Evolutionary conservation across 169 alveolate species (phyloP).

Genomic region (Plasmodium gaboni): DNA sequence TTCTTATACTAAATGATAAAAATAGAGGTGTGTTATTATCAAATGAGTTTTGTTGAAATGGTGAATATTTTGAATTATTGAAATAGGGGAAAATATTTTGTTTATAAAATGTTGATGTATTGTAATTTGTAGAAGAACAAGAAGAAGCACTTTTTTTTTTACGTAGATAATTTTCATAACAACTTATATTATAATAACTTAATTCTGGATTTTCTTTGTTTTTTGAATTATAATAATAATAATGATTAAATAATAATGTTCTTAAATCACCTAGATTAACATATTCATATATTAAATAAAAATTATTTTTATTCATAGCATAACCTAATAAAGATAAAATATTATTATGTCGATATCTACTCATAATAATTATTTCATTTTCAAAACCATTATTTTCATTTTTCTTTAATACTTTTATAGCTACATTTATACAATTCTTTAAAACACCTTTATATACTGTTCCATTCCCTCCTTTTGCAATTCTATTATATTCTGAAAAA

Average conservation of each 20-base stretch:
- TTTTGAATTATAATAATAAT: constrained; percentile 48
- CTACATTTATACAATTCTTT: constrained; percentile 58
- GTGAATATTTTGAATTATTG: not conserved
- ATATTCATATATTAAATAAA: constrained; percentile 63
- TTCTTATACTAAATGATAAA: constrained; percentile 31
- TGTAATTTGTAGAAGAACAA: not conserved
- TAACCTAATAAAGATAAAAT: constrained; percentile 67
- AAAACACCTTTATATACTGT: constrained; percentile 61
- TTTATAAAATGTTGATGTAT: not conserved
- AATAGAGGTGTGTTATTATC: constrained; percentile 26
- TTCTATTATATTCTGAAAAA: constrained; percentile 61
- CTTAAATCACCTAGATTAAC: constrained; percentile 60
- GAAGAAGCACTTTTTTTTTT: constrained; percentile 4
- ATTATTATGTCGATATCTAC: constrained; percentile 74
- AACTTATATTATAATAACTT: not conserved
- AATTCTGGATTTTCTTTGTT: constrained; percentile 24
- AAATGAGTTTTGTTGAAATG: not conserved
- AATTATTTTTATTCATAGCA: constrained; percentile 34
- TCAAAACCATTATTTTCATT: constrained; percentile 75
- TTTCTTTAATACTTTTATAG: constrained; percentile 56
- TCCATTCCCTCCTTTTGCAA: constrained; percentile 73
- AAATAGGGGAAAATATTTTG: not conserved
- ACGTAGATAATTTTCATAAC: constrained; percentile 7
- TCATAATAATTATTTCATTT: constrained; percentile 70
- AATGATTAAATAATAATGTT: constrained; percentile 60